These are phyloP conservation scores for Stereocaulon alpinum DNA, from an alignment of 495 filamentous ascomycete genomes.

Conservation along the genomic window DNA sequence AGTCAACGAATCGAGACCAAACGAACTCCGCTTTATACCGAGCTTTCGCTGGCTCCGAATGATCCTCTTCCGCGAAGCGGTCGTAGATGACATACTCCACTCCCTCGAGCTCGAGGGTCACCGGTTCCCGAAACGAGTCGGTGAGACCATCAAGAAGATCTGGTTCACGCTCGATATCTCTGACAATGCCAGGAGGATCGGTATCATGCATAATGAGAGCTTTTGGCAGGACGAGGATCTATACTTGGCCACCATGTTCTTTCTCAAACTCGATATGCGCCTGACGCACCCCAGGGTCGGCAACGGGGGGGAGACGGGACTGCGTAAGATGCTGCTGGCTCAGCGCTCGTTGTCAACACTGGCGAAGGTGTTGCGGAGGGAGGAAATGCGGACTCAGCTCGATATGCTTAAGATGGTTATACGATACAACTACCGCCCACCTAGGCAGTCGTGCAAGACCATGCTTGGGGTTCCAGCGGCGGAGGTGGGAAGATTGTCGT, in stretches of 20 bases:
- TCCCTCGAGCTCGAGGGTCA: constrained; percentile 41
- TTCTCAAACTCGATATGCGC: constrained; percentile 52
- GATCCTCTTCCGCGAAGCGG: constrained; percentile 37
- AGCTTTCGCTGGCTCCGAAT: constrained; percentile 43
- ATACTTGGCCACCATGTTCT: constrained; percentile 42
- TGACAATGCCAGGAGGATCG: constrained; percentile 37
- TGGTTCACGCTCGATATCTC: constrained; percentile 58
- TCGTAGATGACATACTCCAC: constrained; percentile 45
- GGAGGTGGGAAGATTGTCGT: constrained; percentile 39
- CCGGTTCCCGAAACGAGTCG: constrained; percentile 36
- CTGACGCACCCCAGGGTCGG: constrained; percentile 43
- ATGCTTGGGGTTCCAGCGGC: constrained; percentile 40
- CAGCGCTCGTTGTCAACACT: constrained; percentile 44
- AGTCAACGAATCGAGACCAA: constrained; percentile 13
- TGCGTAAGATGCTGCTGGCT: constrained; percentile 48
- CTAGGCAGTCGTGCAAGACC: constrained; percentile 6
- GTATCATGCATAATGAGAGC: constrained; percentile 36
- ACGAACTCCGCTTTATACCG: constrained; percentile 32
- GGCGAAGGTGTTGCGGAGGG: constrained; percentile 37
- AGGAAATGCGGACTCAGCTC: constrained; percentile 26
- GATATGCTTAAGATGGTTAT: constrained; percentile 40
- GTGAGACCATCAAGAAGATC: constrained; percentile 43
- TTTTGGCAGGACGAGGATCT: constrained; percentile 46
- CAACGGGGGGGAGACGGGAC: constrained; percentile 25
- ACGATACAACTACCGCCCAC: constrained; percentile 25